Evolutionary conservation across 805 yeast genomes (phyloP).

Genomic region (Komagataella pastoris): DNA sequence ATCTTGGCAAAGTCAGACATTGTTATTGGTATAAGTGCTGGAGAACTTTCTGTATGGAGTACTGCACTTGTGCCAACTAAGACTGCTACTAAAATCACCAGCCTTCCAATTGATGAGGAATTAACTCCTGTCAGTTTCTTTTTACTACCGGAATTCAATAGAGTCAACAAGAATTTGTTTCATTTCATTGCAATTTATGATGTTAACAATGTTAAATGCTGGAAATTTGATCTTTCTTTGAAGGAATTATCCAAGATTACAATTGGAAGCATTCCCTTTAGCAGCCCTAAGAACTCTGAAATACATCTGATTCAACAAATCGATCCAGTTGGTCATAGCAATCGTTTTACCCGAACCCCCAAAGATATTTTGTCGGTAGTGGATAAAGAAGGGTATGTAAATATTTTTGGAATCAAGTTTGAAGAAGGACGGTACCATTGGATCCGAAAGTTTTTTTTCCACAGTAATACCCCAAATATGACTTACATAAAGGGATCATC

Average conservation of each 20-base stretch:
- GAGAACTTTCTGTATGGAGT: conserved; percentile 39
- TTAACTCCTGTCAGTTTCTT: conserved; percentile 15
- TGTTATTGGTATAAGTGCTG: conserved; percentile 30
- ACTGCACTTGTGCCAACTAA: not conserved
- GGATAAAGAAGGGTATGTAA: conserved; percentile 33
- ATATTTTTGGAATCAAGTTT: conserved; percentile 30
- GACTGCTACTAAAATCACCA: not conserved
- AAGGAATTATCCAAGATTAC: conserved; percentile 10
- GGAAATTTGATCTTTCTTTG: conserved; percentile 20
- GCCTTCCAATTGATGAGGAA: not conserved
- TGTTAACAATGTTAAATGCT: conserved; percentile 21
- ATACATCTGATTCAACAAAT: conserved; percentile 38
- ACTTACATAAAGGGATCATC: conserved; percentile 61
- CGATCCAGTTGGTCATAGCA: conserved; percentile 47
- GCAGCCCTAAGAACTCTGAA: conserved; percentile 1
- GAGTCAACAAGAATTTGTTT: conserved; percentile 12
- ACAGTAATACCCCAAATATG: conserved; percentile 42
- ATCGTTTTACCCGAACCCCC: conserved; percentile 5
- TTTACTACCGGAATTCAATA: conserved; percentile 20
- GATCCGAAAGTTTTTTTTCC: conserved; percentile 34
- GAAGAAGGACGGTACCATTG: conserved; percentile 26
- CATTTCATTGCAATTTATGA: conserved; percentile 39
- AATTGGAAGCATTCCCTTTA: not conserved
- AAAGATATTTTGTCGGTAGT: conserved; percentile 46
- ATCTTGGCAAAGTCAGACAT: conserved; percentile 32